Evolutionary conservation across 768 basidiomycete species (phyloP), one percentile per base, ranked within the genome.

Genomic region (Leucosporidium scottii): DNA sequence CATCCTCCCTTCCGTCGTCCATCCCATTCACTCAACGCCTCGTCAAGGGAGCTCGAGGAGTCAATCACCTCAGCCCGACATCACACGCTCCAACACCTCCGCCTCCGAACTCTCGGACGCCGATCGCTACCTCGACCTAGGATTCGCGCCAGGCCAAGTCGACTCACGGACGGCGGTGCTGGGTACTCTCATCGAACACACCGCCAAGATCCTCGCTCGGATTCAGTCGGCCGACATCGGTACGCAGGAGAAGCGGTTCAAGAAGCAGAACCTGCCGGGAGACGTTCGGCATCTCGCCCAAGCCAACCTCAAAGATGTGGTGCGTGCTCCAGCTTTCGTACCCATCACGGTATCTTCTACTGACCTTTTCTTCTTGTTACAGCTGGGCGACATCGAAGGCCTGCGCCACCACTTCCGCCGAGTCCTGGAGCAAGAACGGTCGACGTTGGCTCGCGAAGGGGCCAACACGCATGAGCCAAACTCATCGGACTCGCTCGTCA

Each of bases 241-340:
- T 27, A 92, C 91, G 2, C 81, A 98, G 51, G 91, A 90, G 39
- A 89, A 89, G 70, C 86, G 96, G 31, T 81, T 98, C 31, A 93
- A 91, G 78, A 87, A 92, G 64, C 93, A 97, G 73, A 85, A 93
- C 74, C 82, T 98, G 25, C 84, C 91, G 13, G 79, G 78, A 13
- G 92, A 96, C 72, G 83, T 97, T 36, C 84, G 85, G 36, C 88
- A 96, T 76, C 82, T 98, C 23, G 93, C 92, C 0, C 85, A 87
- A 55, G 84, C 84, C 30, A 96, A 92, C 0, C 82, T 98, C 66
- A 83, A 84, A 65, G 82, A 83, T 60, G 85, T 99, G 59, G 75
- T 91, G 20, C 79, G 82, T 66, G 25, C 15, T 36, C 53, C 39
- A 13, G 3, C 39, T 60, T 7, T 3, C 3, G 1, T 13, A 18